Base-by-base conservation (phyloP, 306 rosid species). In the Quercus berberidifolia region DNA sequence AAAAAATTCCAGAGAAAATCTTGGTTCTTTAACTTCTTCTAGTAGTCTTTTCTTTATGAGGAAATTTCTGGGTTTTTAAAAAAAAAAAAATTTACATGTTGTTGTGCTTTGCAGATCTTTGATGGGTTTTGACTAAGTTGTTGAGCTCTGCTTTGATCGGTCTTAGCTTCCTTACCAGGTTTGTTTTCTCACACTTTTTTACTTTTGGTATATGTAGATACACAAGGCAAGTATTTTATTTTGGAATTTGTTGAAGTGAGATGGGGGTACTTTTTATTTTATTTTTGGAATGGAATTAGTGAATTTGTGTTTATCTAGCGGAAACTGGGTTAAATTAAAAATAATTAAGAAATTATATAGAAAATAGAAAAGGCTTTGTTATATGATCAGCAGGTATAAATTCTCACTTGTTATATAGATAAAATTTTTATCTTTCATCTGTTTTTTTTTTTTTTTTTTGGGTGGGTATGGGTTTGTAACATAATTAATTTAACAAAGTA, bases 31-130 rank as follows among this genome's bases (percentile, higher is more conserved):
- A 46, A 56, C 64, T 70, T 76, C 55, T 41, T 20, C 13, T 33
- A 18, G 13, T 8, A 31, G 21, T 19, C 9, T 31, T 25, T 33
- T 15, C 21, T 65, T 18, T n/a, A 18, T 4, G 58, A 38, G 35
- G 7, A 52, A n/a, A 4, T 3, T 58, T 3, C 5, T 12, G 75
- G 55, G 25, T 62, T 87, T 74, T 80, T 55, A 15, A 4, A 31
- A 31, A 1, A 26, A 1, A 26, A 26, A 26, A 26, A 26, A 35
- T 73, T 79, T 46, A 75, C 62, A 28, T 77, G 63, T 76, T 77
- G 28, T 78, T 70, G 8, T 74, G 74, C 17, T 70, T 81, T 74
- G 80, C 87, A 80, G 91, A 54, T 80, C 73, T 76, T 87, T 68
- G 63, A 12, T 57, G 43, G 79, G 30, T 46, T 87, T 54, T 73